Evolutionary conservation across 1,284 basidiomycete genomes (phyloP).

Genomic region (Leccinum huronense): DNA sequence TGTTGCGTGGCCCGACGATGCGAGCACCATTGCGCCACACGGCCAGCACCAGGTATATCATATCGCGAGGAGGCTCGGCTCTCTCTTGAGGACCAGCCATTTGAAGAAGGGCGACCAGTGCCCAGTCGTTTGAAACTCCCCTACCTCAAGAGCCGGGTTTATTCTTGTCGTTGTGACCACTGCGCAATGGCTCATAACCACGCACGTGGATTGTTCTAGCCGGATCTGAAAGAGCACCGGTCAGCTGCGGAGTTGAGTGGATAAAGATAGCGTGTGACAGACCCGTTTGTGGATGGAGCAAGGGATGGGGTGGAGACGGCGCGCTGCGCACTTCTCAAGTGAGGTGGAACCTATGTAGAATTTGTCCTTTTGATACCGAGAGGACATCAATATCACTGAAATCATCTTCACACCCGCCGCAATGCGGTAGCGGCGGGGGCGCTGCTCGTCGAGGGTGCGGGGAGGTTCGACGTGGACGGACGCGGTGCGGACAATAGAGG

Average conservation of each 20-base stretch:
- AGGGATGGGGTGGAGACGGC: slow-evolving; percentile 58
- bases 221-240: slow-evolving; percentile 47
- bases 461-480: too few species aligned
- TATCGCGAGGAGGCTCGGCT: slow-evolving; percentile 47
- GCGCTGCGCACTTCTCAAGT: slow-evolving; percentile 80
- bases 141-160: slow-evolving; percentile 44
- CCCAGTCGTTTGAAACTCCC: slow-evolving; percentile 48
- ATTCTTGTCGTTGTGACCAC: slow-evolving; percentile 47
- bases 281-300: slow-evolving; percentile 51
- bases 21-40: slow-evolving; percentile 91
- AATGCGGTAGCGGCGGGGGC: too few species aligned
- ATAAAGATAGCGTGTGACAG: slow-evolving; percentile 25
- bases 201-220: slow-evolving; percentile 73
- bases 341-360: slow-evolving; percentile 92
- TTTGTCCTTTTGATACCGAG: slow-evolving; percentile 70
- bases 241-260: slow-evolving; percentile 18
- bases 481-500: too few species aligned
- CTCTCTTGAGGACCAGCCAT: slow-evolving; percentile 39
- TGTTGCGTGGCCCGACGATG: slow-evolving; percentile 76
- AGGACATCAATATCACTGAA: slow-evolving; percentile 14
- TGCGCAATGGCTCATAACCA: slow-evolving; percentile 48
- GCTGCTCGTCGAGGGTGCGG: too few species aligned
- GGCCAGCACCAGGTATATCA: slow-evolving; percentile 61
- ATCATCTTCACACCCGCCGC: too few species aligned
- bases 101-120: slow-evolving; percentile 39